Base-by-base conservation (phyloP, 2,329 filamentous ascomycete species). In the Claviceps paspali region DNA sequence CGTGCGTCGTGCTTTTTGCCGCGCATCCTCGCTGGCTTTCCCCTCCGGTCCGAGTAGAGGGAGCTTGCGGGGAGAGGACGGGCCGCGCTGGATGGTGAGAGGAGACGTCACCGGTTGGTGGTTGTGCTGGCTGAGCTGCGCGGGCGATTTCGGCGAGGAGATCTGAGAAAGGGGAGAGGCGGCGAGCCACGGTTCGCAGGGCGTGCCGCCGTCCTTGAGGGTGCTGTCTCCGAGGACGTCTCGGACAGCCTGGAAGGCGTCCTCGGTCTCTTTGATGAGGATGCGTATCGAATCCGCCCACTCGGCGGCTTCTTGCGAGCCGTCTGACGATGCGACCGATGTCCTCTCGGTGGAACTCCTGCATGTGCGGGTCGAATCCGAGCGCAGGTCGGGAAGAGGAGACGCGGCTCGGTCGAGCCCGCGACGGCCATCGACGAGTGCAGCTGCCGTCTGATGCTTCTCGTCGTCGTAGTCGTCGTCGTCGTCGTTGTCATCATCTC, bases 251-350 rank as follows among this genome's bases (percentile, higher is more conserved):
- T 61, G 58, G 50, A 70, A 70, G 21, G 67, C 65, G 39, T 64
- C 57, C 41, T 72, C 66, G 4, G 66, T 62, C 46, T 70, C 61
- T 42, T 56, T 53, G 33, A 68, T 65, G 42, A 72, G 56, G 42
- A 63, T 55, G 36, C 64, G 57, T 3, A 67, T 52, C 39, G 59
- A 59, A 28, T 61, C 52, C 10, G 55, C 57, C 45, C 56, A 48
- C 28, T 41, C 41, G 26, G 18, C 44, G 45, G 18, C 19, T 42
- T 40, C 18, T 7, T 38, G 24, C 18, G 5, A 3, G 17, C 21
- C 22, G 12, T 26, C 34, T 15, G 36, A 28, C 6, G 28, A 17
- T 12, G 35, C n/a, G n/a, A 6, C 19, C 6, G 33, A 15, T 10
- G n/a, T n/a, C 12, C 11, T 11, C 26, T 27, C 26, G 26, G 14